Evolutionary conservation across 257 asterid species (phyloP).

Genomic region (Plantago major): DNA sequence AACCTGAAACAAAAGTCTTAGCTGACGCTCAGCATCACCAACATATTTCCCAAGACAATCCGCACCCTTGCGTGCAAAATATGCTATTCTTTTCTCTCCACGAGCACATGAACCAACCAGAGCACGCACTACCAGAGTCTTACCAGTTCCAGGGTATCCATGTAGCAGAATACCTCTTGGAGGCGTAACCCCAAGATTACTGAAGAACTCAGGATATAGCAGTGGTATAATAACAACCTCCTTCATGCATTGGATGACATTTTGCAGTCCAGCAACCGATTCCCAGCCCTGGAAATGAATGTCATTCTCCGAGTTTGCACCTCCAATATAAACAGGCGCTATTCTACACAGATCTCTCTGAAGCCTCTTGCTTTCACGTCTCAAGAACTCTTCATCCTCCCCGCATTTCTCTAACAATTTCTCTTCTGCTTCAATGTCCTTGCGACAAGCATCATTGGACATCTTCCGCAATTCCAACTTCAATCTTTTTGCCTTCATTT

Average conservation of each 20-base stretch:
- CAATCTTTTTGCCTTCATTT: constrained; percentile 68
- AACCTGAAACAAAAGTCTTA: constrained; percentile 89
- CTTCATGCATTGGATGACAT: constrained; percentile 94
- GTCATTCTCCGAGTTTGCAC: constrained; percentile 47
- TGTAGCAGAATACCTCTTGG: constrained; percentile 98
- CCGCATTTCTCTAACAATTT: constrained; percentile 97
- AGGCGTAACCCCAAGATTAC: constrained; percentile 81
- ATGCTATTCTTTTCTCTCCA: constrained; percentile 91
- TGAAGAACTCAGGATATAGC: constrained; percentile 81
- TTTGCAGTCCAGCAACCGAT: constrained; percentile 95
- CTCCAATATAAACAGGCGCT: constrained; percentile 92
- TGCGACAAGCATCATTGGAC: constrained; percentile 75
- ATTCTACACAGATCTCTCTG: constrained; percentile 88
- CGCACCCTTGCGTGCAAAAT: constrained; percentile 99
- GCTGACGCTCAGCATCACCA: constrained; percentile 98
- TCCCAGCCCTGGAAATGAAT: constrained; percentile 86
- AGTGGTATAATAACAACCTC: constrained; percentile 97
- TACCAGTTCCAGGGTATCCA: constrained; percentile 99
- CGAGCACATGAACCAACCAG: constrained; percentile 97
- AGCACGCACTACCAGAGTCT: constrained; percentile 96
- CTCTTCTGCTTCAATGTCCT: constrained; percentile 94
- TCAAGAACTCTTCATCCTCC: constrained; percentile 97
- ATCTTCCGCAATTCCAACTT: constrained; percentile 70
- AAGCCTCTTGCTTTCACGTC: constrained; percentile 98
- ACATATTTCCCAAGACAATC: constrained; percentile 99